Evolutionary conservation across 2,329 filamentous ascomycete species (phyloP), one percentile per base, ranked within the genome.

Genomic region (Hypomyces rosellus): DNA sequence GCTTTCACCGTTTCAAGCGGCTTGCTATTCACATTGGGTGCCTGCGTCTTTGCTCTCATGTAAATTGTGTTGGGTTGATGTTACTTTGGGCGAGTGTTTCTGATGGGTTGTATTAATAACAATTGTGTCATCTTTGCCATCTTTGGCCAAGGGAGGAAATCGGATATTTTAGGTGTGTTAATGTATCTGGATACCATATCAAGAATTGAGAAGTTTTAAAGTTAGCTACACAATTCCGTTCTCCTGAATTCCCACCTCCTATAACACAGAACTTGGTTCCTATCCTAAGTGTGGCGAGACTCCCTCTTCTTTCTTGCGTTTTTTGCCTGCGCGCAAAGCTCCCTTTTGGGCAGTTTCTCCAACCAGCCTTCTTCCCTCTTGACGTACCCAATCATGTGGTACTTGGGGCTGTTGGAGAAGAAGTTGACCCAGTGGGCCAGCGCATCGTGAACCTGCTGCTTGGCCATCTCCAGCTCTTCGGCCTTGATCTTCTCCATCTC

Each of bases 381-480:
- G 13, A 97, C 80, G 64, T 77, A 80, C 3, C 93, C 93, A 4
- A 95, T 87, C 69, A 81, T 80, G 55, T 81, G 80, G 70, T 97
- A 97, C 72, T 89, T 89, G 63, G 85, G 80, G 64, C 82, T 88
- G 50, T 85, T 86, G 51, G 70, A 76, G 63, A 96, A 97, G 71
- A 97, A 89, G 46, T 79, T 75, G 53, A 86, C 82, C 93, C 91
- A 97, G 68, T 92, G 85, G 64, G 79, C 74, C 50, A 99, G 74
- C 12, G 82, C 81, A 18, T 82, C 79, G 53, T 81, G 67, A 2
- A 89, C 86, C 65, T 81, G 78, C 57, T 78, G 71, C 67, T 72
- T 74, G 20, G 91, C 92, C 45, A 76, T 71, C 47, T 76, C 74
- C 46, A 76, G 60, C 72, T 96, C 92, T 64, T 77, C 69, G 59